Evolutionary conservation across 495 filamentous ascomycete species (phyloP).

Genomic region (Astrothelium macrocarpum): DNA sequence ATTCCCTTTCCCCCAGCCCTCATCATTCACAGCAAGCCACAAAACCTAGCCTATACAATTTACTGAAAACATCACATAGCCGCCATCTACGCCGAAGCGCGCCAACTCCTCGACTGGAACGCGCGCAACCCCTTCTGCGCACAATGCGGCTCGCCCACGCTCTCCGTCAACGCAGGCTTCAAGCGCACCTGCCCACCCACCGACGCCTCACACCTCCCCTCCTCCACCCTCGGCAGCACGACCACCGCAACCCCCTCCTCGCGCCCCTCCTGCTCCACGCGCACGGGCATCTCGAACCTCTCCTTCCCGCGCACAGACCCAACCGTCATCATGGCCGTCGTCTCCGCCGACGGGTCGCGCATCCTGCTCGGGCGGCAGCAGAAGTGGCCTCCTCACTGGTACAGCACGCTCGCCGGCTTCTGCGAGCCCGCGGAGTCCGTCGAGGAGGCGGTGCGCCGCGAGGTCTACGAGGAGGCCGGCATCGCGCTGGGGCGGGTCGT

Average conservation of each 20-base stretch:
- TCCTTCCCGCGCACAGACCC: constrained; percentile 91
- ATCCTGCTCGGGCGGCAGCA: constrained; percentile 78
- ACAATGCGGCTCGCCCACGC: constrained; percentile 71
- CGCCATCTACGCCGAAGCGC: constrained; percentile 83
- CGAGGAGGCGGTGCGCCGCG: constrained; percentile 87
- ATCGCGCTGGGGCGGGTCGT: constrained; percentile 77
- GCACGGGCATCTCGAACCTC: constrained; percentile 68
- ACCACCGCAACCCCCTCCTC: constrained; percentile 26
- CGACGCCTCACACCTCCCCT: constrained; percentile 36
- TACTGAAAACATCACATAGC: constrained; percentile 47
- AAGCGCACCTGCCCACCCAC: constrained; percentile 83
- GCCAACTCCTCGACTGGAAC: constrained; percentile 92
- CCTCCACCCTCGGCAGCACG: constrained; percentile 33
- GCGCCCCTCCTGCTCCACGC: constrained; percentile 64
- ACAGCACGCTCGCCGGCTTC: constrained; percentile 85
- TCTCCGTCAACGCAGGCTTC: constrained; percentile 79
- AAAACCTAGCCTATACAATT: too few species aligned
- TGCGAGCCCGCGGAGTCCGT: constrained; percentile 90
- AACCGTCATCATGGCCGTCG: constrained; percentile 87
- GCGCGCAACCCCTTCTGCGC: constrained; percentile 84
- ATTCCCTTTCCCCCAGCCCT: neutral
- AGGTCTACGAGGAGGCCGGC: constrained; percentile 93
- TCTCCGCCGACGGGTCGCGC: constrained; percentile 62
- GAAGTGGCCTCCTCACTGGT: constrained; percentile 77
- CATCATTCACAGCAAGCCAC: too few species aligned